These are phyloP conservation scores for Apiospora marii DNA, from an alignment of 2,329 filamentous ascomycete genomes.

Conservation along the genomic window DNA sequence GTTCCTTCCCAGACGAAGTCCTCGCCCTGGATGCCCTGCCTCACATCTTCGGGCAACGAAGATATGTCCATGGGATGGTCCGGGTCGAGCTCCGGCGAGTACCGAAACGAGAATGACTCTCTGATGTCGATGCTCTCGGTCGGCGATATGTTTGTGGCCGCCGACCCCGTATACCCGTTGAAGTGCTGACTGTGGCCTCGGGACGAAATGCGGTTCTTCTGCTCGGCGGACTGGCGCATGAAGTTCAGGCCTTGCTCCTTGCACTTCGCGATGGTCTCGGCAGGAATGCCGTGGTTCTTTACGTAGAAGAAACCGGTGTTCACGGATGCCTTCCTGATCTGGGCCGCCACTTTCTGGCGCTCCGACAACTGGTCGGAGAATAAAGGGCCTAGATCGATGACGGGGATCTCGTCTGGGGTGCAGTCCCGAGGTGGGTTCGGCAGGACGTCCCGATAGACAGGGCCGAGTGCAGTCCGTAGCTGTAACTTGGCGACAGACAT, in stretches of 20 bases:
- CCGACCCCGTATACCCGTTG: slow-evolving; percentile 56
- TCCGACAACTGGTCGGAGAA: slow-evolving; percentile 46
- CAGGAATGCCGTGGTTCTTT: slow-evolving; percentile 55
- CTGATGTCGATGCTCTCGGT: slow-evolving; percentile 58
- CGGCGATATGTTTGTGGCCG: slow-evolving; percentile 56
- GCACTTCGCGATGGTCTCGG: slow-evolving; percentile 44
- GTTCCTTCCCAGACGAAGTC: slow-evolving; percentile 62
- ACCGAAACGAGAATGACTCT: slow-evolving; percentile 60
- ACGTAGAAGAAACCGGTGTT: slow-evolving; percentile 65
- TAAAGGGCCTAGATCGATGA: slow-evolving; percentile 58
- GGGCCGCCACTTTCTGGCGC: slow-evolving; percentile 48
- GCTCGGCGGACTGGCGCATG: slow-evolving; percentile 54
- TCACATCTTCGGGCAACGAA: slow-evolving; percentile 52
- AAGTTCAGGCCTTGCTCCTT: slow-evolving; percentile 48
- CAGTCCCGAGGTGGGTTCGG: slow-evolving; percentile 41
- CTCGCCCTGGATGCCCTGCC: slow-evolving; percentile 52
- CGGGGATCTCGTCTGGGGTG: slow-evolving; percentile 55
- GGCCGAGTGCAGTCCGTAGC: slow-evolving; percentile 43
- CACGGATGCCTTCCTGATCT: slow-evolving; percentile 54
- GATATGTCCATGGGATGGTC: slow-evolving; percentile 48
- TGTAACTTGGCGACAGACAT: slow-evolving; percentile 43
- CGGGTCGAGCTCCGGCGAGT: slow-evolving; percentile 61
- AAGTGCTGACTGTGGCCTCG: slow-evolving; percentile 49
- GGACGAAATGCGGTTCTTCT: slow-evolving; percentile 50
- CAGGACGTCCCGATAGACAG: slow-evolving; percentile 43